phyloP scores from a whole-genome alignment of 1,139 yeast species.

The Blastobotrys serpentis region DNA sequence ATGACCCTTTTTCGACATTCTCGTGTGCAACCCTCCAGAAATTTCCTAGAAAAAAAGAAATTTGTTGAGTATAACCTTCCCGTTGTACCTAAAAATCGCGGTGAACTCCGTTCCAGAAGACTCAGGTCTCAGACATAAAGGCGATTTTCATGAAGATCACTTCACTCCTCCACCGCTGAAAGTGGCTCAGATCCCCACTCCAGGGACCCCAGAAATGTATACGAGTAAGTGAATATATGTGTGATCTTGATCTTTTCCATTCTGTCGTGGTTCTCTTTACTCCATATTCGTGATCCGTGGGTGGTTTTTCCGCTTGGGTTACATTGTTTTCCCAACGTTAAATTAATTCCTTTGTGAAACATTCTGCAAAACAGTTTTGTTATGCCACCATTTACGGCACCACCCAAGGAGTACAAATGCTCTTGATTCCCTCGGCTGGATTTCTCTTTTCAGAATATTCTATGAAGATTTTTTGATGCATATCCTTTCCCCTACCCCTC shows the following conservation, averaged over 20 bases:
- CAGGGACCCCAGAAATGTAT: no score
- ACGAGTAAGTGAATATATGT: no score
- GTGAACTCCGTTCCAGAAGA: neutral
- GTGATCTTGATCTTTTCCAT: no score
- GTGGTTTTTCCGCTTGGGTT: no score
- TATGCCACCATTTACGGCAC: neutral
- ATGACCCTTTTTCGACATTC: neutral
- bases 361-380: neutral
- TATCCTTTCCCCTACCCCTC: neutral
- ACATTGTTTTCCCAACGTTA: no score
- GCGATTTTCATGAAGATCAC: conserved; percentile 4
- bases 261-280: no score
- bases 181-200: no score
- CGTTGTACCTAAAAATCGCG: neutral
- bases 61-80: neutral
- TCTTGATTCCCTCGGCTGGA: neutral
- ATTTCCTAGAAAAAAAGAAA: neutral
- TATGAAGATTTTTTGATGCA: no score
- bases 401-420: neutral
- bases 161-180: neutral
- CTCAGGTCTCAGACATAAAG: neutral
- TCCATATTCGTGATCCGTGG: no score
- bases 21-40: neutral
- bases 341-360: no score
- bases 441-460: neutral